Conservation (phyloP, 1,139 yeast species). For the Suhomyces kunorum region DNA sequence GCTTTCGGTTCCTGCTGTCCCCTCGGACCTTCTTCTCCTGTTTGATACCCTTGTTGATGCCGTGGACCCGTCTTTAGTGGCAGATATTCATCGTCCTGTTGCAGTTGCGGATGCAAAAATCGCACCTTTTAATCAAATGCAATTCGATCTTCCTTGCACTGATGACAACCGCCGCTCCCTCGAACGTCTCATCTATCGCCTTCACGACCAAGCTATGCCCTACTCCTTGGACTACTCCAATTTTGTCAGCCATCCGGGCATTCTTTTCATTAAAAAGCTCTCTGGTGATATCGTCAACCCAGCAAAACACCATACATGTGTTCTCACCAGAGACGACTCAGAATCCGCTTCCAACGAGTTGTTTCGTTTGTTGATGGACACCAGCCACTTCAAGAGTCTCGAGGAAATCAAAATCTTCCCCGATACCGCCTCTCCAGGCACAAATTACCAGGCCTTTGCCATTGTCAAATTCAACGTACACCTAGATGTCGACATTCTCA, state of each 20-base stretch:
- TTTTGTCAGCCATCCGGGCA: conserved; percentile 66
- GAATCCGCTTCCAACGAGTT: conserved; percentile 19
- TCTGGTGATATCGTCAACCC: conserved; percentile 21
- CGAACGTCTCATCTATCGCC: conserved; percentile 14
- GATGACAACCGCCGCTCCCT: conserved; percentile 11
- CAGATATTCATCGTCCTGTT: conserved; percentile 7
- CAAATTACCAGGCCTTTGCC: conserved; percentile 25
- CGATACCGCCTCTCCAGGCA: conserved; percentile 2
- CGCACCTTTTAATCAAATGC: too few relatives aligned
- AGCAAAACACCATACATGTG: conserved; percentile 5
- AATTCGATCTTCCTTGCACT: conserved; percentile 12
- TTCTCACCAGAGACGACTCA: conserved; percentile 12
- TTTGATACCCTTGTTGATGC: too few relatives aligned
- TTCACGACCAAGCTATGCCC: conserved; percentile 8
- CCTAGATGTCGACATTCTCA: conserved; percentile 37
- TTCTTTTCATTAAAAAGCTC: conserved; percentile 56
- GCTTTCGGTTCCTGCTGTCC: too few relatives aligned
- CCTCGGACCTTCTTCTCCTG: too few relatives aligned
- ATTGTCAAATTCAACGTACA: conserved; percentile 40
- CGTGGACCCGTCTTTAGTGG: conserved; percentile 2
- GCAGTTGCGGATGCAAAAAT: too few relatives aligned
- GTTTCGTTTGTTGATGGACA: conserved; percentile 27
- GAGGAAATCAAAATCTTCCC: conserved; percentile 31
- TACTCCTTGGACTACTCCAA: conserved; percentile 30
- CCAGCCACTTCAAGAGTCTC: conserved; percentile 31